A percentile compares a stretch with the other conserved stretches of the same genome.
phyloP scores from a whole-genome alignment of 139 green algal species.

The Tetraselmis chui region DNA sequence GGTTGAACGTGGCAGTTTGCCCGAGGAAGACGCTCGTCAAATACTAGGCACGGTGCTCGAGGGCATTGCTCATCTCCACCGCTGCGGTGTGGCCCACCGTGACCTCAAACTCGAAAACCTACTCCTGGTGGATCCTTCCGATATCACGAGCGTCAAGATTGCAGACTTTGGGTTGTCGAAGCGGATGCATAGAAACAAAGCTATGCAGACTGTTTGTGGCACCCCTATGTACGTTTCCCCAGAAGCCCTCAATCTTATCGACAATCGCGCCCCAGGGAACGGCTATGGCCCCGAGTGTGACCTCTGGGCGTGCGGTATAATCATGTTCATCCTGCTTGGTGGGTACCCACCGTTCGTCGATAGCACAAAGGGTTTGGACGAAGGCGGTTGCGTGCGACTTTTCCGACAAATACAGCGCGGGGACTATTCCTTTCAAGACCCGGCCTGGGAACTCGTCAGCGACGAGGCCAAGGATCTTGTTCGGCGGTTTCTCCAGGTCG shows the following conservation, averaged over 20 bases:
- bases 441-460: not conserved
- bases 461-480: conserved; percentile 28
- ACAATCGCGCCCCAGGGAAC: not conserved
- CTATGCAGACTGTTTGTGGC: not conserved
- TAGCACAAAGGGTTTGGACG: not conserved
- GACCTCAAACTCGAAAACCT: conserved; percentile 21
- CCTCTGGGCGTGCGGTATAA: not conserved
- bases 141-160: conserved; percentile 1
- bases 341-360: not conserved
- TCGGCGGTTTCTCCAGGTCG: conserved; percentile 38
- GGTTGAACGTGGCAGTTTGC: conserved; percentile 7
- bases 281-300: not conserved
- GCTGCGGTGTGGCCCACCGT: conserved; percentile 6
- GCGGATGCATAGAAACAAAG: not conserved
- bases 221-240: not conserved
- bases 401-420: not conserved
- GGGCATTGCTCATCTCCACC: conserved; percentile 8
- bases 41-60: conserved; percentile 8
- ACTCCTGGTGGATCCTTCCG: not conserved
- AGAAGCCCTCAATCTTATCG: not conserved
- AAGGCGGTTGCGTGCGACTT: not conserved
- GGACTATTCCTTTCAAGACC: not conserved
- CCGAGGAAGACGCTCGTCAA: conserved; percentile 3
- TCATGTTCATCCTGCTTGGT: conserved; percentile 1
- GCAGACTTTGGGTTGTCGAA: conserved; percentile 16